These are phyloP conservation scores for Barnettozyma californica DNA, from an alignment of 805 yeast species.

Conservation along the genomic window DNA sequence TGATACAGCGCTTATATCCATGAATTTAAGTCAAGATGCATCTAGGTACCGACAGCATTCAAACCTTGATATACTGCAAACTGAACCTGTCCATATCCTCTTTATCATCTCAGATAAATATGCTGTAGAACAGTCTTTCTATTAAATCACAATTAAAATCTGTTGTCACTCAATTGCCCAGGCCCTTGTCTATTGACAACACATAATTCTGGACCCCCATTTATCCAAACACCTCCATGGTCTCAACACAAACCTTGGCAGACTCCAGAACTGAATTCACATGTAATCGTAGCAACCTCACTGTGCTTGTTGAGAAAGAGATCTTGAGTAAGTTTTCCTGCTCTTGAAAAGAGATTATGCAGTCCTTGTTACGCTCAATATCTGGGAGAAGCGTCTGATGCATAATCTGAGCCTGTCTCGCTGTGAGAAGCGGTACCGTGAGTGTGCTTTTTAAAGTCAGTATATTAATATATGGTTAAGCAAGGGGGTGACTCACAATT, in stretches of 20 bases:
- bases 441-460: constrained; percentile 28
- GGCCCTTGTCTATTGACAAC: not conserved
- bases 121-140: not conserved
- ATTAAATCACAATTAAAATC: not conserved
- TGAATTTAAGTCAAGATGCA: no score
- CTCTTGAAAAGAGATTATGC: constrained; percentile 37
- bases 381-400: constrained; percentile 23
- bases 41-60: no score
- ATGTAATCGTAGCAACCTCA: constrained; percentile 76
- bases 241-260: constrained; percentile 70
- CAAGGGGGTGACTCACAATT: not conserved
- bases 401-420: constrained; percentile 61
- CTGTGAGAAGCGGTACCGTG: constrained; percentile 57
- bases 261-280: constrained; percentile 77
- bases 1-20: no score
- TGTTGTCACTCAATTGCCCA: not conserved
- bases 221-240: constrained; percentile 62
- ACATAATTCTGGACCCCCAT: not conserved
- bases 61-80: no score
- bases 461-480: not conserved
- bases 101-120: no score
- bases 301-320: constrained; percentile 56
- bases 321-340: constrained; percentile 35
- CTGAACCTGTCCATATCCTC: no score
- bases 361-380: constrained; percentile 63